Percentiles rank a stretch among this genome's conserved stretches.
Conservation (phyloP, 2,329 filamentous ascomycete genomes). For the Chrysoporthe puriensis region DNA sequence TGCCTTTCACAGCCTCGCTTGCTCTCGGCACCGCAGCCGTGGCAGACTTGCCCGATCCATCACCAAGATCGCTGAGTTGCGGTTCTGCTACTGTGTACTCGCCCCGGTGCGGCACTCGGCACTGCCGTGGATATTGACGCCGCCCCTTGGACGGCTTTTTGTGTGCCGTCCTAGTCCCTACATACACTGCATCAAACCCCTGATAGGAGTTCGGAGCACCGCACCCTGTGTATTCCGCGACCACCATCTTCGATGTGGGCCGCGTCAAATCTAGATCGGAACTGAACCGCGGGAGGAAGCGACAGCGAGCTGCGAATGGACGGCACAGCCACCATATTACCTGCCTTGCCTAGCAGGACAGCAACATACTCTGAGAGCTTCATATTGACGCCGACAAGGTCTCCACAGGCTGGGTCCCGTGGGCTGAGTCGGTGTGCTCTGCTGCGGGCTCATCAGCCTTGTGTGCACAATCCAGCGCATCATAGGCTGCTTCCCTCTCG, state of each 20-base stretch:
- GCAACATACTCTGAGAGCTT: neutral
- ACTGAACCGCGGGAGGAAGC: neutral
- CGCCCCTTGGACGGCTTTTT: slow-evolving; percentile 4
- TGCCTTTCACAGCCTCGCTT: neutral
- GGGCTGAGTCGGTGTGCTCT: neutral
- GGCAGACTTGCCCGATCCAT: neutral
- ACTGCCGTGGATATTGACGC: neutral
- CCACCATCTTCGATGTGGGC: slow-evolving; percentile 1
- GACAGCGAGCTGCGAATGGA: neutral
- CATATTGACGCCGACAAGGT: neutral
- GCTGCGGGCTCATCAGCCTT: neutral
- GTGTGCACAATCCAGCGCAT: neutral
- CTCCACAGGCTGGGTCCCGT: neutral
- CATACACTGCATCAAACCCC: slow-evolving; percentile 15
- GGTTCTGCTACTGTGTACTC: neutral
- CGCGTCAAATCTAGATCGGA: slow-evolving; percentile 15
- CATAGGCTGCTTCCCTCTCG: neutral
- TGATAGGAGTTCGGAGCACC: slow-evolving; percentile 12
- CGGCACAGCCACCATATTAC: slow-evolving; percentile 4
- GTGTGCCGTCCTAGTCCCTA: slow-evolving; percentile 5
- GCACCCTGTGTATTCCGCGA: neutral
- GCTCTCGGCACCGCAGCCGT: neutral
- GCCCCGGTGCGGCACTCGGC: neutral
- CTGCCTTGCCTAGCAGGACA: neutral
- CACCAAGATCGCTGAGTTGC: neutral